A percentile compares a stretch with the other conserved stretches of the same genome.
phyloP scores from a whole-genome alignment of 2,329 filamentous ascomycete species.

The Penicillium capsulatum region DNA sequence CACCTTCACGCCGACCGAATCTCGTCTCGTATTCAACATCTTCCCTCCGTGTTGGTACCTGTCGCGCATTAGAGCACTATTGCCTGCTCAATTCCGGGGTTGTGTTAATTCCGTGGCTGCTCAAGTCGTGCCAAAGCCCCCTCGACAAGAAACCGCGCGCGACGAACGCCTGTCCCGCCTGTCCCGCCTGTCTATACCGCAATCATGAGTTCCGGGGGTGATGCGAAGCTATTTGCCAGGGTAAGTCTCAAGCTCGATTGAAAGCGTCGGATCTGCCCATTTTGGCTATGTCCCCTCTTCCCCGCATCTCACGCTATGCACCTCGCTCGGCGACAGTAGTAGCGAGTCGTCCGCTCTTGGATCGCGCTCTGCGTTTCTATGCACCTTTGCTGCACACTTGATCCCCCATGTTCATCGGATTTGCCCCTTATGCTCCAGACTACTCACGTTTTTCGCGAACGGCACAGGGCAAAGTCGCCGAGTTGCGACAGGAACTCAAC shows the following conservation, averaged over 20 bases:
- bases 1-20: neutral
- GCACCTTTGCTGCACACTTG: neutral
- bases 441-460: slow-evolving; percentile 32
- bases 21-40: slow-evolving; percentile 3
- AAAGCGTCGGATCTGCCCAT: slow-evolving; percentile 18
- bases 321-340: slow-evolving; percentile 10
- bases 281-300: slow-evolving; percentile 13
- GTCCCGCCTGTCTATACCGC: slow-evolving; percentile 18
- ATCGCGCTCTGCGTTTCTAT: neutral
- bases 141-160: slow-evolving; percentile 4
- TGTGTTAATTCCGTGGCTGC: slow-evolving; percentile 17
- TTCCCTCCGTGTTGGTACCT: too few species aligned
- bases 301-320: slow-evolving; percentile 17
- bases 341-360: neutral
- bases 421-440: slow-evolving; percentile 26
- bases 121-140: slow-evolving; percentile 7
- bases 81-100: slow-evolving; percentile 13
- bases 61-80: too few species aligned
- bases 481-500: slow-evolving; percentile 90
- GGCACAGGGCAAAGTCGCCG: slow-evolving; percentile 93
- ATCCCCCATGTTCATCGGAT: slow-evolving; percentile 28
- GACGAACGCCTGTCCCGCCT: slow-evolving; percentile 5
- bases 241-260: slow-evolving; percentile 56
- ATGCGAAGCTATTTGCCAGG: slow-evolving; percentile 98
- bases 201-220: slow-evolving; percentile 69